Percentiles rank a stretch among this genome's conserved stretches.
Conservation (phyloP, 148 eudicot species). For the Persicaria tinctoria region DNA sequence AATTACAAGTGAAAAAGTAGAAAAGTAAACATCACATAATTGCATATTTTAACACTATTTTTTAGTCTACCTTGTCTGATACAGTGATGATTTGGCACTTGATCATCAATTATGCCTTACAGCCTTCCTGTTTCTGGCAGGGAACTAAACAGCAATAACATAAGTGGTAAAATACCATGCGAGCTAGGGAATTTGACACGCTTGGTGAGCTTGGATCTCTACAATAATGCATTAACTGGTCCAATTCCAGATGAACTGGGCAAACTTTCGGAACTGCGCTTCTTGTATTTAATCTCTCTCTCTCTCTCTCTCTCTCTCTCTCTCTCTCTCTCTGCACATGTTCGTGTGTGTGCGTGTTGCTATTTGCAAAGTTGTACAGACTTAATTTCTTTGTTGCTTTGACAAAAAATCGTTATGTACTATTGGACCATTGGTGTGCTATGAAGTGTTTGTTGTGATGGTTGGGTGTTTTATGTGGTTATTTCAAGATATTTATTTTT, state of each 20-base stretch:
- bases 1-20: too few relatives aligned
- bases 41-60: neutral
- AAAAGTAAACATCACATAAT: too few relatives aligned
- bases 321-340: neutral
- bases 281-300: neutral
- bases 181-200: slow-evolving; percentile 43
- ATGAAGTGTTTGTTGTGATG: neutral
- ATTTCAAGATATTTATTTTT: neutral
- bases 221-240: slow-evolving; percentile 16
- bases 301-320: neutral
- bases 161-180: slow-evolving; percentile 56
- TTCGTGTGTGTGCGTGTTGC: neutral
- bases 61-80: neutral
- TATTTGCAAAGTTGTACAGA: neutral
- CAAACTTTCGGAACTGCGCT: neutral
- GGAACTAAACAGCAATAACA: slow-evolving; percentile 77
- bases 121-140: slow-evolving; percentile 25
- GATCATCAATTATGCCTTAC: neutral
- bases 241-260: slow-evolving; percentile 5
- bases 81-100: neutral
- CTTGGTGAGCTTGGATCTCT: slow-evolving; percentile 4
- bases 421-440: neutral
- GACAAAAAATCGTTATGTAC: neutral
- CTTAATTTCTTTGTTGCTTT: neutral
- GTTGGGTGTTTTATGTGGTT: neutral